Evolutionary conservation across 768 basidiomycete species (phyloP).

Genomic region (Kwoniella sp.): DNA sequence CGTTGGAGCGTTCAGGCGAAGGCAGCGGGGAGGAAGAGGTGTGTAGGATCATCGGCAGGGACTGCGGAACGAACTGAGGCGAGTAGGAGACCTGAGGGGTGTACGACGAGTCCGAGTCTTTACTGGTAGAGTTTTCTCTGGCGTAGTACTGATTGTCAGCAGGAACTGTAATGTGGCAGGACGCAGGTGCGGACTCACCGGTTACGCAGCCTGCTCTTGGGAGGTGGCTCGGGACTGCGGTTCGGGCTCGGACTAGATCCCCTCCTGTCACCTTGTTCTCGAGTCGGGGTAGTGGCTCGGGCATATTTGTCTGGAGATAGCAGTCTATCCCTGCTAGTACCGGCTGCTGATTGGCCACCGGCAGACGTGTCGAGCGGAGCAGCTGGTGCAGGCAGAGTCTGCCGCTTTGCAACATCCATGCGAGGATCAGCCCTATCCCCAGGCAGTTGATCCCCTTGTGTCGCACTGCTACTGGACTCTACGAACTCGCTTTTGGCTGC

Average conservation of each 20-base stretch:
- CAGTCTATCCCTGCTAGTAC: constrained; percentile 3
- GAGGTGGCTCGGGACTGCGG: constrained; percentile 35
- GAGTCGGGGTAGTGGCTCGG: constrained; percentile 1
- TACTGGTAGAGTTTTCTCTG: constrained; percentile 4
- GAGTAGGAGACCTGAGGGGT: constrained; percentile 1
- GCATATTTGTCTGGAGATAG: constrained; percentile 12
- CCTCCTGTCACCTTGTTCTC: constrained; percentile 1
- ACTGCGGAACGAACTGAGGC: not conserved
- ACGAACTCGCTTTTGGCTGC: constrained; percentile 29
- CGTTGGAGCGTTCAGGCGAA: constrained; percentile 6
- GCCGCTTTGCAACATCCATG: constrained; percentile 13
- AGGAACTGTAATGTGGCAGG: not conserved
- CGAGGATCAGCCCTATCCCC: constrained; percentile 18
- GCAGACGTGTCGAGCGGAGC: too few species aligned
- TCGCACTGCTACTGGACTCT: not conserved
- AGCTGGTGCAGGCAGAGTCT: constrained; percentile 24
- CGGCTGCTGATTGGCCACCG: too few species aligned
- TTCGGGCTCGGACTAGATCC: constrained; percentile 18
- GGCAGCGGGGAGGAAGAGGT: constrained; percentile 17
- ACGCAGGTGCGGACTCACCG: constrained; percentile 17
- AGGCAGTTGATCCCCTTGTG: not conserved
- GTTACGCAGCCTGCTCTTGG: constrained; percentile 27
- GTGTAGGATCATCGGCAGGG: constrained; percentile 27
- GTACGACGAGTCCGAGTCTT: not conserved
- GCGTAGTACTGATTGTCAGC: too few species aligned